Evolutionary conservation across 495 filamentous ascomycete genomes (phyloP).

Genomic region (Tuber borchii): DNA sequence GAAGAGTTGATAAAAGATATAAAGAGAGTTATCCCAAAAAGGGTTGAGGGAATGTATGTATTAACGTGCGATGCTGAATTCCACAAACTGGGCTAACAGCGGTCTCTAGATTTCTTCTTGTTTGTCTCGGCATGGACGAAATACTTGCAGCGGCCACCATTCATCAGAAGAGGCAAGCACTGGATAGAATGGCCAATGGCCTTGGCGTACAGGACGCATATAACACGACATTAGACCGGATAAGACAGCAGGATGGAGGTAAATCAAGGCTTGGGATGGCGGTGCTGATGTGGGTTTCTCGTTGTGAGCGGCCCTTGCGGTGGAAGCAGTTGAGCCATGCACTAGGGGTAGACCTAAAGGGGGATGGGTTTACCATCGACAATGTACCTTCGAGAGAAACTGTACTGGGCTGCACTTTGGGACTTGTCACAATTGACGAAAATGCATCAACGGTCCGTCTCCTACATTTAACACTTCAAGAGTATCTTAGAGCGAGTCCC

Average conservation of each 20-base stretch:
- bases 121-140: background rate
- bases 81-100: background rate
- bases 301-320: background rate
- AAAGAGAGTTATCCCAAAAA: background rate
- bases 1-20: background rate
- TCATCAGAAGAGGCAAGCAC: background rate
- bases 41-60: background rate
- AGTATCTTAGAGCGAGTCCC: background rate
- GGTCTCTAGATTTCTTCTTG: background rate
- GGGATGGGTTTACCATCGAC: background rate
- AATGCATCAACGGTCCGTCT: background rate
- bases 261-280: background rate
- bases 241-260: background rate
- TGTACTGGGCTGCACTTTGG: background rate
- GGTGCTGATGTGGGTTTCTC: background rate
- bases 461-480: background rate
- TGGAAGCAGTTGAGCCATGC: background rate
- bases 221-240: background rate
- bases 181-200: background rate
- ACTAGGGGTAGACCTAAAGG: background rate
- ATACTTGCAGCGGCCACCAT: background rate
- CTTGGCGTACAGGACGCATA: background rate
- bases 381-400: background rate
- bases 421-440: background rate
- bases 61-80: background rate